Conservation (phyloP, 192 early-diverging fungal species). For the Umbelopsis ramanniana region DNA sequence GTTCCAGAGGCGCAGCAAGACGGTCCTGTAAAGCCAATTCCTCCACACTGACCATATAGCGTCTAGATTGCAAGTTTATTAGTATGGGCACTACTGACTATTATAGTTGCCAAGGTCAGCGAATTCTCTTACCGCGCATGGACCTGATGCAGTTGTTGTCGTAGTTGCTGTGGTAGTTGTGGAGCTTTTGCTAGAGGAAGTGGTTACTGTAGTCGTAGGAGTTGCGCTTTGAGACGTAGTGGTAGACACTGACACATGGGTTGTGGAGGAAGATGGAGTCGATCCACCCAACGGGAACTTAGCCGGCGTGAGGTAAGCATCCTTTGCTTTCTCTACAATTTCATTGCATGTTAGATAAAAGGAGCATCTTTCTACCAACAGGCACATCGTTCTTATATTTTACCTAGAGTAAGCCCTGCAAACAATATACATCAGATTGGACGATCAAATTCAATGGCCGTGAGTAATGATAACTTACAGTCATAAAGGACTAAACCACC, state of each 20-base stretch:
- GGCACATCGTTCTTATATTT: background rate
- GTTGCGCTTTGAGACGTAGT: background rate
- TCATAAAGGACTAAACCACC: slow-evolving; percentile 39
- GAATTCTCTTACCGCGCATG: background rate
- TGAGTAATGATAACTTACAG: background rate
- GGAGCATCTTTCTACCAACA: background rate
- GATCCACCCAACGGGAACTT: slow-evolving; percentile 15
- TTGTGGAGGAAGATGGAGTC: background rate
- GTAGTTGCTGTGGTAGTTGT: background rate
- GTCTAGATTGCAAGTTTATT: background rate
- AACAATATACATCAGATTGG: no score
- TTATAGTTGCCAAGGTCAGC: background rate
- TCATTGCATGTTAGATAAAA: background rate
- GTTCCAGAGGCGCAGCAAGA: slow-evolving; percentile 1
- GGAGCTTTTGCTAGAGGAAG: background rate
- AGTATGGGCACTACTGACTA: background rate
- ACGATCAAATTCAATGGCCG: no score
- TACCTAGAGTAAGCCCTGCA: background rate
- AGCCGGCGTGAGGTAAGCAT: background rate
- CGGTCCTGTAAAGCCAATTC: slow-evolving; percentile 5
- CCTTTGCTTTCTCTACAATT: background rate
- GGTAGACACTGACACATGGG: background rate
- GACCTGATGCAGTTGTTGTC: background rate
- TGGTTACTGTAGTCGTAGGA: background rate
- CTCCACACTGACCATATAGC: slow-evolving; percentile 10